Percentiles rank a stretch among this genome's conserved stretches.
These are phyloP conservation scores for Ceratobasidium sp. DNA, from an alignment of 1,284 basidiomycete species.

Conservation along the genomic window DNA sequence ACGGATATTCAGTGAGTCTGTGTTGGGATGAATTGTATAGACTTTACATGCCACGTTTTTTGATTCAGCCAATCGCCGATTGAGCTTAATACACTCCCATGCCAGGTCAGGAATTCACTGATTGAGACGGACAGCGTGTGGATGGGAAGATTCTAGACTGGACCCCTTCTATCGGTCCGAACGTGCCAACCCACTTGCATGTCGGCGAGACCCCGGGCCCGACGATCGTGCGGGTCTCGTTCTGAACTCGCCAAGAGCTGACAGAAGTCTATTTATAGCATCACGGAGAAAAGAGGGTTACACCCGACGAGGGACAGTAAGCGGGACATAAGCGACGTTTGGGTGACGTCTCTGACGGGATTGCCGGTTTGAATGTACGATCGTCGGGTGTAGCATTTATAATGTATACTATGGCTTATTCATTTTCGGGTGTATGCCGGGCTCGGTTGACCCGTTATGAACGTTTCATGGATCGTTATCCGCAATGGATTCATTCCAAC, in stretches of 20 bases:
- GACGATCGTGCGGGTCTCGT: not conserved
- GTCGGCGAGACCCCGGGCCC: not conserved
- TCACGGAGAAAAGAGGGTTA: no score
- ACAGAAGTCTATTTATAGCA: not conserved
- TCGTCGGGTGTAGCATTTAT: no score
- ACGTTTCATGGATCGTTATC: no score
- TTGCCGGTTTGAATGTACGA: not conserved
- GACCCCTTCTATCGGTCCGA: not conserved
- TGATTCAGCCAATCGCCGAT: not conserved
- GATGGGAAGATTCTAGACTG: no score
- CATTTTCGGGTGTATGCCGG: not conserved
- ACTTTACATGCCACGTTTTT: not conserved
- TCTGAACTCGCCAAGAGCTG: not conserved
- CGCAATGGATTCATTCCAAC: not conserved
- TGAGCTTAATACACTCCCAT: not conserved
- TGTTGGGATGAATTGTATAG: not conserved
- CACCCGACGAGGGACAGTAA: not conserved
- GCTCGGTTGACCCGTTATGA: not conserved
- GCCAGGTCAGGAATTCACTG: no score
- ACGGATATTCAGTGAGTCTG: not conserved
- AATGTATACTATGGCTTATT: not conserved
- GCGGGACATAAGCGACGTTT: not conserved
- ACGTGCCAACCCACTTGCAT: not conserved
- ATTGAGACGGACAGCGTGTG: not conserved
- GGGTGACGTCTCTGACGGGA: not conserved